phyloP scores from a whole-genome alignment of 1,284 basidiomycete species.

The Sporisorium exsertum region DNA sequence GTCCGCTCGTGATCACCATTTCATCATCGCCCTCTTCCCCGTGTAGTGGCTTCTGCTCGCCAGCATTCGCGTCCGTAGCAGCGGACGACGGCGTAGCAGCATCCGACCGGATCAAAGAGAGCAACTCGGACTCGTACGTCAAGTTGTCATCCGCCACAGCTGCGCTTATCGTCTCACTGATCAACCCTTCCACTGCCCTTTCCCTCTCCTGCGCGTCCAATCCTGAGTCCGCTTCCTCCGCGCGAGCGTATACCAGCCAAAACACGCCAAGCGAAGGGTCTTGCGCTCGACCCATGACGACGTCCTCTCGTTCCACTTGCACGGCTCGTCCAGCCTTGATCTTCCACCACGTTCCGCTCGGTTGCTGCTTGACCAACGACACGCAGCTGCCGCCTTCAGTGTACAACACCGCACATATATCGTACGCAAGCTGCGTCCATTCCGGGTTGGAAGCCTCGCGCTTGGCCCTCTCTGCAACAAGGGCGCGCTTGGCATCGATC shows the following conservation, averaged over 20 bases:
- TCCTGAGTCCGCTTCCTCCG: not conserved
- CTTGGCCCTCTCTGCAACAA: constrained; percentile 23
- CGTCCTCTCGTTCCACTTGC: constrained; percentile 26
- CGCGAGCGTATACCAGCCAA: constrained; percentile 37
- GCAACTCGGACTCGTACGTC: constrained; percentile 48
- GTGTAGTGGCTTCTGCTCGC: not conserved
- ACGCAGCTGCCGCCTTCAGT: constrained; percentile 24
- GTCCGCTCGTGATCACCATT: not conserved
- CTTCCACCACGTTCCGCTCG: constrained; percentile 40
- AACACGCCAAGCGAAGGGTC: constrained; percentile 33
- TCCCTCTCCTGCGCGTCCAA: not conserved
- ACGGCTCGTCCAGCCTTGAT: constrained; percentile 9
- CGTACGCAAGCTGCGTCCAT: constrained; percentile 44
- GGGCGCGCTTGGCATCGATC: constrained; percentile 32
- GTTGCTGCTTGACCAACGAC: constrained; percentile 33
- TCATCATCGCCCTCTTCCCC: not conserved
- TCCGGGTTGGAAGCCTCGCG: constrained; percentile 38
- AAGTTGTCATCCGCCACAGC: constrained; percentile 48
- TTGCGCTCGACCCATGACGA: constrained; percentile 28
- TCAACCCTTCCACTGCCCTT: constrained; percentile 8
- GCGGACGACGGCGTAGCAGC: constrained; percentile 29
- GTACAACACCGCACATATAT: constrained; percentile 39
- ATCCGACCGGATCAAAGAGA: constrained; percentile 45
- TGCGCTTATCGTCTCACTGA: constrained; percentile 21
- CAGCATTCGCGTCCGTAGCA: not conserved